These are phyloP conservation scores for Leccinum imitatum DNA, from an alignment of 768 basidiomycete species.

Conservation along the genomic window DNA sequence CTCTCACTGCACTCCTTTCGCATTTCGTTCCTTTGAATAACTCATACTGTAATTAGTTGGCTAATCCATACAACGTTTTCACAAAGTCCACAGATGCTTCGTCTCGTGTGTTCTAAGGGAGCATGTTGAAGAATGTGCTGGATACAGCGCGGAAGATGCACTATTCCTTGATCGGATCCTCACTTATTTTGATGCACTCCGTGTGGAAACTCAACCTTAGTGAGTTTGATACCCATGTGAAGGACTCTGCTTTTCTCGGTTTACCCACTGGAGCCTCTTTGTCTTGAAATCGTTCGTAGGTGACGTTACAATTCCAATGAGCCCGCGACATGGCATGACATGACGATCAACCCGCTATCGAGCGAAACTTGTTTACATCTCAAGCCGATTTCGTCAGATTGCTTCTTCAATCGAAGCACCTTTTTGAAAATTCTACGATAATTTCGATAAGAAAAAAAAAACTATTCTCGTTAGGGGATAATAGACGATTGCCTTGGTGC, in stretches of 20 bases:
- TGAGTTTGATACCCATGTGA: too few relatives aligned
- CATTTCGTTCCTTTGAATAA: too few relatives aligned
- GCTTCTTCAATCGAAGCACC: slow-evolving; percentile 65
- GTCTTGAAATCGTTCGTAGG: too few relatives aligned
- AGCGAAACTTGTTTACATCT: slow-evolving; percentile 39
- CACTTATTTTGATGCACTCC: too few relatives aligned
- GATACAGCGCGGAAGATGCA: too few relatives aligned
- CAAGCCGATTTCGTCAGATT: slow-evolving; percentile 74
- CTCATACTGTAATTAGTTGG: background rate
- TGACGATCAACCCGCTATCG: background rate
- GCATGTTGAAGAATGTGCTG: background rate
- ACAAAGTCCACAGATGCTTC: slow-evolving; percentile 54
- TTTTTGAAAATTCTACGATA: slow-evolving; percentile 45
- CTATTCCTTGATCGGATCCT: too few relatives aligned
- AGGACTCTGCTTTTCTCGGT: too few relatives aligned
- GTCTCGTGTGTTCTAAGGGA: slow-evolving; percentile 65
- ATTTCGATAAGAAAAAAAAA: slow-evolving; percentile 50
- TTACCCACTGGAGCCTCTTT: too few relatives aligned
- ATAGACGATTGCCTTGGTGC: slow-evolving; percentile 70
- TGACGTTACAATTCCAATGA: slow-evolving; percentile 84
- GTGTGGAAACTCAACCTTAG: too few relatives aligned
- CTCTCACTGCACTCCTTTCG: too few relatives aligned
- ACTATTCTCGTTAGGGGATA: slow-evolving; percentile 45
- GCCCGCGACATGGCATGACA: slow-evolving; percentile 41
- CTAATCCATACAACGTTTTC: slow-evolving; percentile 37